Conservation (phyloP, 1,284 basidiomycete genomes). For the Austroboletus niveus region DNA sequence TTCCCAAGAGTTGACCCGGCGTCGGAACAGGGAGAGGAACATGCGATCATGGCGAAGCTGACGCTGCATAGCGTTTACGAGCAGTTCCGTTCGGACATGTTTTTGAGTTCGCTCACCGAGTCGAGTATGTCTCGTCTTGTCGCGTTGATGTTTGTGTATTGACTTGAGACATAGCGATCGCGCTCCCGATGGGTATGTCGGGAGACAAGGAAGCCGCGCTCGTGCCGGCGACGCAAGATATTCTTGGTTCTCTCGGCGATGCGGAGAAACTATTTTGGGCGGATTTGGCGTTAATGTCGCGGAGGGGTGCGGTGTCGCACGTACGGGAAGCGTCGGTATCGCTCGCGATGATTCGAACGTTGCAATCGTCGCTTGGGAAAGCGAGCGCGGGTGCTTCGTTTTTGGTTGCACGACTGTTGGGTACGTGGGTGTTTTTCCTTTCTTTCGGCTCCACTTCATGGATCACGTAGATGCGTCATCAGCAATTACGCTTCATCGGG, state of each 20-base stretch:
- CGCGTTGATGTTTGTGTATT: background rate
- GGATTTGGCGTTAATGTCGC: constrained; percentile 56
- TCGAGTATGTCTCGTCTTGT: constrained; percentile 54
- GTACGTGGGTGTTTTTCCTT: constrained; percentile 39
- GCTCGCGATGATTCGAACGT: constrained; percentile 67
- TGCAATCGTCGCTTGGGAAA: constrained; percentile 78
- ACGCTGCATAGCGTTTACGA: constrained; percentile 73
- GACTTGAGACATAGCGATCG: constrained; percentile 56
- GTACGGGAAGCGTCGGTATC: constrained; percentile 73
- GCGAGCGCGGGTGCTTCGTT: constrained; percentile 47
- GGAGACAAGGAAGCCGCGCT: constrained; percentile 41
- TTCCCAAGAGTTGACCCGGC: background rate
- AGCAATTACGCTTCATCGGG: constrained; percentile 76
- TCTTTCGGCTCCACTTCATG: background rate
- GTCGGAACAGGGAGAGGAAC: constrained; percentile 61
- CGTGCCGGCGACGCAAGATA: constrained; percentile 53
- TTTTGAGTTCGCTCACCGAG: constrained; percentile 82
- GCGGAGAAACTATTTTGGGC: constrained; percentile 73
- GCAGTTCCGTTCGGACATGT: constrained; percentile 80
- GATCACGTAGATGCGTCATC: constrained; percentile 55
- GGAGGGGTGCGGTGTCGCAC: constrained; percentile 62
- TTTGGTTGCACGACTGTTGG: constrained; percentile 63
- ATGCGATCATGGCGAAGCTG: constrained; percentile 69
- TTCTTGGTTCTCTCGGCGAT: constrained; percentile 57
- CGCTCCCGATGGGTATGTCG: constrained; percentile 78